Evolutionary conservation across 495 filamentous ascomycete species (phyloP).

Genomic region (Diplogelasinospora grovesii): DNA sequence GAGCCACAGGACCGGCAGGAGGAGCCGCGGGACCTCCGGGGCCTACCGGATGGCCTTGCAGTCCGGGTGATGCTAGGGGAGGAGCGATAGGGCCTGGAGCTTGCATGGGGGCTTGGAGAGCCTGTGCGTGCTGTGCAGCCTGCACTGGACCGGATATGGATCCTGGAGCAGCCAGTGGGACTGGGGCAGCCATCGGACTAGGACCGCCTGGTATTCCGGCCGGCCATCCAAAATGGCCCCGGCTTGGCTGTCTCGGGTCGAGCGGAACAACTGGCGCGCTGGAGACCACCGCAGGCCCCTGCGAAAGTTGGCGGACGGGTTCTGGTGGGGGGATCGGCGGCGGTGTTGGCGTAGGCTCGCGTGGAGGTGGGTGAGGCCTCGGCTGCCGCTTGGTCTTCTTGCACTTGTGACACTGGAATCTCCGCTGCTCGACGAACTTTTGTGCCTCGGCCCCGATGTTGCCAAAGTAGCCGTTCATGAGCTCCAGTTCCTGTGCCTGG

Average conservation of each 20-base stretch:
- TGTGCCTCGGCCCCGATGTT: constrained; percentile 33
- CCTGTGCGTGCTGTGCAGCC: constrained; percentile 5
- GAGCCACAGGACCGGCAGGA: too few species aligned
- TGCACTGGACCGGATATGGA: constrained; percentile 8
- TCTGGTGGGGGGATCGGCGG: constrained; percentile 29
- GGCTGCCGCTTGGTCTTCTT: constrained; percentile 38
- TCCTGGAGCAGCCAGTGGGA: too few species aligned
- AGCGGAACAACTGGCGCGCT: constrained; percentile 39
- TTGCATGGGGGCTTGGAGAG: constrained; percentile 28
- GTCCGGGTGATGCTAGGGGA: too few species aligned
- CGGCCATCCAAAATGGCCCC: constrained; percentile 16
- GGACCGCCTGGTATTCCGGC: constrained; percentile 6
- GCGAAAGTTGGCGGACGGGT: constrained; percentile 26
- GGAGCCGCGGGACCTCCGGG: too few species aligned
- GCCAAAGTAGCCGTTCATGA: constrained; percentile 36
- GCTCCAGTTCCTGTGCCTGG: constrained; percentile 31
- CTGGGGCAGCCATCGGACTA: too few species aligned
- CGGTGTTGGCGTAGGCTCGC: constrained; percentile 29
- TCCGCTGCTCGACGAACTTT: constrained; percentile 44
- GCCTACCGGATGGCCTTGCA: too few species aligned
- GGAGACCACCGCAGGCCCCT: constrained; percentile 35
- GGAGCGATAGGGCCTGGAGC: constrained; percentile 36
- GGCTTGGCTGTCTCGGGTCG: constrained; percentile 14
- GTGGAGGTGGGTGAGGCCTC: constrained; percentile 21
- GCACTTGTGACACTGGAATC: constrained; percentile 51